Conservation (phyloP, 768 basidiomycete genomes). For the Tylopilus felleus region DNA sequence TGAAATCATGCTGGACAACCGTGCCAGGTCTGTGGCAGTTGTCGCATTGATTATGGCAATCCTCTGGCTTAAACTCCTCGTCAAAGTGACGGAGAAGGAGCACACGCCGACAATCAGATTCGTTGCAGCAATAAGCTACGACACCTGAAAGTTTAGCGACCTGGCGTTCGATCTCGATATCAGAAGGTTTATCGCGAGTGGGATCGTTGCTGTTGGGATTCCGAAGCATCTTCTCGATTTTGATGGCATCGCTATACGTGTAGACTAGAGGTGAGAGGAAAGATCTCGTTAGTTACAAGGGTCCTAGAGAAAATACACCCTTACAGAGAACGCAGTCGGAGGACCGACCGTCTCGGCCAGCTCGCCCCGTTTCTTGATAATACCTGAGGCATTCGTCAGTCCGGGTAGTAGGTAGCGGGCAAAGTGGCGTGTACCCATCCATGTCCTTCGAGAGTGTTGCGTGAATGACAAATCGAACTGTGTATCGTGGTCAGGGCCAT, state of each 20-base stretch:
- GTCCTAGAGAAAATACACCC: constrained; percentile 23
- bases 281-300: not conserved
- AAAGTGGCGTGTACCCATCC: constrained; percentile 58
- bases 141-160: constrained; percentile 63
- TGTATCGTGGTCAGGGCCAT: constrained; percentile 4
- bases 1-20: constrained; percentile 55
- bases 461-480: constrained; percentile 93
- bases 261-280: constrained; percentile 49
- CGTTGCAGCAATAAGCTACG: constrained; percentile 75
- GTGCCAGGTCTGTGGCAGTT: constrained; percentile 63
- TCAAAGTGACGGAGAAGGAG: constrained; percentile 89
- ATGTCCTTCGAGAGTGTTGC: constrained; percentile 76
- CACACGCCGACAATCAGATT: constrained; percentile 79
- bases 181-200: constrained; percentile 27
- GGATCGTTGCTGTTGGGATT: constrained; percentile 42
- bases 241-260: constrained; percentile 52
- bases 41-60: constrained; percentile 76
- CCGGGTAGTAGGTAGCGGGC: not conserved
- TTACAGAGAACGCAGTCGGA: constrained; percentile 87
- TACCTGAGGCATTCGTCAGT: constrained; percentile 44
- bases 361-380: constrained; percentile 96
- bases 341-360: constrained; percentile 83
- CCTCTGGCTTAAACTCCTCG: constrained; percentile 65
- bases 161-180: constrained; percentile 65
- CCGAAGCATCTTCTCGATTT: constrained; percentile 58